Conservation (phyloP, 2,329 filamentous ascomycete species). For the Emmonsiellopsis sp. region DNA sequence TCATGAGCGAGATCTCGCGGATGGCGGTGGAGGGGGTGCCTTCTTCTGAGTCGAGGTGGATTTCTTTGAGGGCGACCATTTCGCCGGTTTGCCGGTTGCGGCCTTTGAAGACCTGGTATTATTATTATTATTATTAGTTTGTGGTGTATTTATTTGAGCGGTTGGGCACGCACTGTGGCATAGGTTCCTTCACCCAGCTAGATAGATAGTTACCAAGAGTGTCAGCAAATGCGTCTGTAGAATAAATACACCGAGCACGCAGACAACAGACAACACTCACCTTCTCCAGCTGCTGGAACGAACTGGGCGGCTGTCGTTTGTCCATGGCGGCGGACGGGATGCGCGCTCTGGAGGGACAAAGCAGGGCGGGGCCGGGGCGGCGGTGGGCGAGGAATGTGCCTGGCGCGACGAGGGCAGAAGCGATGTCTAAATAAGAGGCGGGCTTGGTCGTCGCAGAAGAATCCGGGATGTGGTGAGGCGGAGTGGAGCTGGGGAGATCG, state of each 20-base stretch:
- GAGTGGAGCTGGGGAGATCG: neutral
- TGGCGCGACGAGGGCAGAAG: conserved; percentile 28
- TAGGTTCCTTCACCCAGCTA: conserved; percentile 93
- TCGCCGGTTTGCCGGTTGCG: conserved; percentile 95
- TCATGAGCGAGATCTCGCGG: conserved; percentile 97
- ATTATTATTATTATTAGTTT: neutral
- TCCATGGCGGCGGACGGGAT: conserved; percentile 54
- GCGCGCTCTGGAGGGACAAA: conserved; percentile 7
- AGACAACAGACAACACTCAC: conserved; percentile 21
- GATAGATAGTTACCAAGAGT: conserved; percentile 21
- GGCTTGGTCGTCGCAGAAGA: conserved; percentile 1
- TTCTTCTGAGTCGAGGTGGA: conserved; percentile 96
- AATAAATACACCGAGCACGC: too few relatives aligned
- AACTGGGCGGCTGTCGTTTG: conserved; percentile 83
- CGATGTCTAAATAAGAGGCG: conserved; percentile 20
- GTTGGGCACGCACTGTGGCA: conserved; percentile 63
- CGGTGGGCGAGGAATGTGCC: conserved; percentile 27
- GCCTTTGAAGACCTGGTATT: conserved; percentile 82
- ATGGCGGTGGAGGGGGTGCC: conserved; percentile 96
- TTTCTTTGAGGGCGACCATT: conserved; percentile 94
- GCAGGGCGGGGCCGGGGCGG: conserved; percentile 10
- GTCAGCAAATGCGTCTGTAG: neutral
- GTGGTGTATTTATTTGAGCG: neutral
- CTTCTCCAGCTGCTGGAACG: conserved; percentile 98
- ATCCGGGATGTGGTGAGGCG: neutral